Base-by-base conservation (phyloP, 768 basidiomycete genomes). In the Lactarius deliciosus region DNA sequence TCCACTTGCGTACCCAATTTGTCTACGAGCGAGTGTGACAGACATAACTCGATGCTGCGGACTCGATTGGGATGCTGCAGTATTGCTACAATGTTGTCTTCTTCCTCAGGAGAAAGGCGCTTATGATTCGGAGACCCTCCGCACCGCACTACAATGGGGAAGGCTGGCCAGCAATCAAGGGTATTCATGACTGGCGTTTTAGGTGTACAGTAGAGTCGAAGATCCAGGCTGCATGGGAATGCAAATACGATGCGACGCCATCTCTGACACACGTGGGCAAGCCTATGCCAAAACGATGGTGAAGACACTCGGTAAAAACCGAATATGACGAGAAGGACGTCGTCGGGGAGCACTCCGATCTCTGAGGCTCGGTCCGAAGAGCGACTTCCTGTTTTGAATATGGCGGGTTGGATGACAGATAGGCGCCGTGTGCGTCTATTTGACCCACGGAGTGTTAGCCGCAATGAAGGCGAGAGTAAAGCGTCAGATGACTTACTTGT, bases 271-370 rank as follows among this genome's bases (percentile, higher is more conserved):
- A 53, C 50, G 25, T 53, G 50, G 5, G 50, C 22, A 53, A 53
- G 50, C 50, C 50, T 25, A 53, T 53, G 50, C 50, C 50, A 53
- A 53, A 15, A 53, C 5, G 25, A 25, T 4, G 50, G 50, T 15
- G 50, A 53, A 53, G 50, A 25, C 13, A 53, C 50, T 0, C 50
- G 50, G 25, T 53, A 53, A 25, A 53, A 53, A 53, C 25, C 50
- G 25, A 53, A 53, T 25, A 53, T 28, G 25, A 53, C 50, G 13
- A 53, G 50, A 1, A 53, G 50, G 50, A 53, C 50, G 25, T 53
- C 50, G 50, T 53, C 50, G 50, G 50, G 50, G 50, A 53, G 50
- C 22, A 53, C 50, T 25, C 50, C 50, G 25, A 53, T 53, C 50
- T 22, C 50, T 15, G 50, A 25, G 22, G 7, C 50, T 53, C 50